phyloP scores from a whole-genome alignment of 257 asterid genomes.

The Solanum corneliomulleri region DNA sequence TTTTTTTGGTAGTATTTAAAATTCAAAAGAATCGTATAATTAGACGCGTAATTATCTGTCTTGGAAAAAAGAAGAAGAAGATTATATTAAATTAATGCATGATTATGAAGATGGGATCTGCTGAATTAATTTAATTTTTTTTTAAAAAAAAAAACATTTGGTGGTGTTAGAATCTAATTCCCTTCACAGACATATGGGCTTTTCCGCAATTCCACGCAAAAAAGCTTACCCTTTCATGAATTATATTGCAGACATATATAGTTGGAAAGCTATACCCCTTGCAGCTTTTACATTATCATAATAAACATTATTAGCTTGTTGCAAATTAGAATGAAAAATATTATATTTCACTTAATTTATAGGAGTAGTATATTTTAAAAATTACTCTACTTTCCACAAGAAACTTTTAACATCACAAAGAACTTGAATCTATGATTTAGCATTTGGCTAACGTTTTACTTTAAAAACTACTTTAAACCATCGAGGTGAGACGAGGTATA shows the following conservation, averaged over 20 bases:
- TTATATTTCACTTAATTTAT: neutral
- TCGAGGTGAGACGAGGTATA: neutral
- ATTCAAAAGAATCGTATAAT: neutral
- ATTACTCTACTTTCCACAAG: neutral
- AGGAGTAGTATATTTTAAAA: neutral
- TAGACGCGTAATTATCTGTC: neutral
- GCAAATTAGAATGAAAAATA: neutral
- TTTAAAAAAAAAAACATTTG: neutral
- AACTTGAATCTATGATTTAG: neutral
- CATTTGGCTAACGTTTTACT: neutral
- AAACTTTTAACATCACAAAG: neutral
- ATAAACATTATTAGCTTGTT: neutral
- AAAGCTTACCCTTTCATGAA: constrained; percentile 4
- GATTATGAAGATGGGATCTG: neutral
- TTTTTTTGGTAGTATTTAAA: neutral
- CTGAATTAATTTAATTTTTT: neutral
- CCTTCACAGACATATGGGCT: constrained; percentile 8
- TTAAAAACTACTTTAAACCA: neutral
- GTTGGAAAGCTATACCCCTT: constrained; percentile 11
- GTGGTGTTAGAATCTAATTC: constrained; percentile 29
- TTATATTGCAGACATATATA: constrained; percentile 2
- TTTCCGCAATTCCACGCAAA: constrained; percentile 14
- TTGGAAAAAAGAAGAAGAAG: neutral
- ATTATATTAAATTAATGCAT: neutral
- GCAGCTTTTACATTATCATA: constrained; percentile 10